Evolutionary conservation across 2,329 filamentous ascomycete species (phyloP), one percentile per base, ranked within the genome.

Genomic region (Fusarium udum): DNA sequence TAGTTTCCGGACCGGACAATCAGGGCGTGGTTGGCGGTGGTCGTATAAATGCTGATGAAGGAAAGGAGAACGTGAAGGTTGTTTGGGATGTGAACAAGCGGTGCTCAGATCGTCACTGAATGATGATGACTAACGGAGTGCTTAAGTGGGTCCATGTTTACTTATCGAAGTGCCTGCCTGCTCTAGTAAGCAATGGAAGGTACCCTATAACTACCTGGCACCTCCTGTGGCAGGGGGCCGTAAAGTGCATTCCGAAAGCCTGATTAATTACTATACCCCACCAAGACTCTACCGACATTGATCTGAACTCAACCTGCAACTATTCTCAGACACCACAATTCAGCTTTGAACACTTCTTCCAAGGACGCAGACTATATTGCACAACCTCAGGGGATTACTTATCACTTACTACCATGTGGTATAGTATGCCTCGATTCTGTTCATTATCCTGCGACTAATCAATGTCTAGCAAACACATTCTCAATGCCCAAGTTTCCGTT

Each of bases 401-500:
- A 22, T 24, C 22, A 36, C 11, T 15, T 45, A 8, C 20, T 37
- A 62, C 5, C 62, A 84, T 84, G 83, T 84, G 83, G 83, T 84
- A 80, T 61, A 80, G 15, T n/a, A 16, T n/a, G 2, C 15, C 6
- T 12, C 22, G 18, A 26, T 39, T 16, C 42, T 22, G 20, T 28
- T 24, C 4, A 26, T n/a, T 28, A 20, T 61, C 22, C 24, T 12
- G 39, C 51, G 49, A 62, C 69, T 67, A 46, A 69, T 52, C 40
- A 66, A 58, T 64, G 57, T 32, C 32, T 77, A 98, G 96, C 88
- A 98, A 98, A 89, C 96, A 99, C 87, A 88, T 99, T 80, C 91
- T 99, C 83, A 99, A 99, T 87, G 96, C 95, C 72, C 96, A 99
- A 85, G 96, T 99, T 79, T 87, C 95, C 65, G 97, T 99, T 85